phyloP scores from a whole-genome alignment of 371 early-diverging fungal species.

The Apophysomyces sp. region DNA sequence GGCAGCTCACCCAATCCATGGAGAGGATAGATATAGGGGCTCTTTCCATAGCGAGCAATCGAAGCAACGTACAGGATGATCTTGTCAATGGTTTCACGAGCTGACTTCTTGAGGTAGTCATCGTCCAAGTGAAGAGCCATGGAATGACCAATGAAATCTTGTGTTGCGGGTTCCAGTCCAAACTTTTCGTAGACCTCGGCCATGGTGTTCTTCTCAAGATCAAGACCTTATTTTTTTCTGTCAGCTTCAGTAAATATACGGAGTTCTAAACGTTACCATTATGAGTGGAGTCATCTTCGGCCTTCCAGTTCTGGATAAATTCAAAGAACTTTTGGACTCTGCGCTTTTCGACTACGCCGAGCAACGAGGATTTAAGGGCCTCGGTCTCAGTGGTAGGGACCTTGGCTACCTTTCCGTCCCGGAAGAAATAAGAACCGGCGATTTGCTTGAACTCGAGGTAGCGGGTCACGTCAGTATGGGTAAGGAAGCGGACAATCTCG shows the following conservation, averaged over 20 bases:
- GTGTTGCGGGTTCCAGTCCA: constrained; percentile 89
- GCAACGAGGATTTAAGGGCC: constrained; percentile 84
- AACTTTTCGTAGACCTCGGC: constrained; percentile 88
- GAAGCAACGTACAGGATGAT: constrained; percentile 94
- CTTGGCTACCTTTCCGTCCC: constrained; percentile 82
- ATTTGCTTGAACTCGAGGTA: constrained; percentile 98
- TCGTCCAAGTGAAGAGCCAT: constrained; percentile 98
- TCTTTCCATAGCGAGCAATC: constrained; percentile 92
- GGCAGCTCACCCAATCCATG: constrained; percentile 99
- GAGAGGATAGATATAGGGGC: constrained; percentile 99
- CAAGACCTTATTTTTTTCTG: constrained; percentile 45
- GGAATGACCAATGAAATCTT: constrained; percentile 98
- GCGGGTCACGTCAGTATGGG: constrained; percentile 96
- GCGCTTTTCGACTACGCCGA: constrained; percentile 97
- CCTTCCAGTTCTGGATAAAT: constrained; percentile 87
- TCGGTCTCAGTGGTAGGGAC: constrained; percentile 95
- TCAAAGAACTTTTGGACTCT: constrained; percentile 97
- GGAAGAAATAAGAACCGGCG: constrained; percentile 93
- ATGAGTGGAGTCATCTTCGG: constrained; percentile 79
- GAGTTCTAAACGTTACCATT: constrained; percentile 40
- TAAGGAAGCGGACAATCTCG: constrained; percentile 81
- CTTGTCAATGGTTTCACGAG: constrained; percentile 92
- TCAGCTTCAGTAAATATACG: neutral
- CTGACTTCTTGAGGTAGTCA: constrained; percentile 83
- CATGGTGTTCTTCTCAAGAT: constrained; percentile 83